Evolutionary conservation across 2,329 filamentous ascomycete genomes (phyloP), one percentile per base, ranked within the genome.

Genomic region (Alternaria rosae): DNA sequence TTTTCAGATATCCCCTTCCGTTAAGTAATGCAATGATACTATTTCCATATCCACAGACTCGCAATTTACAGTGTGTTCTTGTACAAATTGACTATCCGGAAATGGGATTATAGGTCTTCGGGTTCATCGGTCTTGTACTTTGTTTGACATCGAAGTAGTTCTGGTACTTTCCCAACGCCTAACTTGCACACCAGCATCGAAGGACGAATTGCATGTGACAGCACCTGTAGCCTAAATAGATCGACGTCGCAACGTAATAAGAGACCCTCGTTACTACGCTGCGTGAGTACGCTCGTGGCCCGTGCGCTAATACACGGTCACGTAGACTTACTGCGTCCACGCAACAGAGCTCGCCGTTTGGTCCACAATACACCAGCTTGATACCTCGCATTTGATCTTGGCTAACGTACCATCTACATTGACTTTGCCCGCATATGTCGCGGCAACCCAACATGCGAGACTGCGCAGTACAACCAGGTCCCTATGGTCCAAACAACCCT

Each of bases 401-500:
- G 26, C 21, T 26, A 11, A 30, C 26, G 11, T 12, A 12, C 25
- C 12, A 11, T n/a, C 42, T 43, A 32, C 32, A 51, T 12, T 51
- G 42, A 45, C 20, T 5, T 21, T 5, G n/a, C n/a, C n/a, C 11
- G 28, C 23, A 52, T 5, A 54, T 51, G 53, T 54, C 21, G 15
- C 26, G 20, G 30, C 30, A 51, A 38, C 13, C 17, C 45, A 45
- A 42, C 23, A 30, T 25, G 28, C 15, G 28, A 8, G 13, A n/a
- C 15, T 17, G 17, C 21, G 20, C 17, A 38, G 10, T 10, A 55
- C 47, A 20, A 10, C 25, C 45, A 42, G 56, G 55, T 26, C 52
- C 53, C 1, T 65, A 62, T 20, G 56, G 59, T n/a, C 52, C 47
- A 25, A 13, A 45, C 30, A 61, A 59, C 21, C 54, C 63, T 53